Percentiles rank a stretch among this genome's conserved stretches.
phyloP scores from a whole-genome alignment of 441 rosid genomes.

The Corymbia calophylla region DNA sequence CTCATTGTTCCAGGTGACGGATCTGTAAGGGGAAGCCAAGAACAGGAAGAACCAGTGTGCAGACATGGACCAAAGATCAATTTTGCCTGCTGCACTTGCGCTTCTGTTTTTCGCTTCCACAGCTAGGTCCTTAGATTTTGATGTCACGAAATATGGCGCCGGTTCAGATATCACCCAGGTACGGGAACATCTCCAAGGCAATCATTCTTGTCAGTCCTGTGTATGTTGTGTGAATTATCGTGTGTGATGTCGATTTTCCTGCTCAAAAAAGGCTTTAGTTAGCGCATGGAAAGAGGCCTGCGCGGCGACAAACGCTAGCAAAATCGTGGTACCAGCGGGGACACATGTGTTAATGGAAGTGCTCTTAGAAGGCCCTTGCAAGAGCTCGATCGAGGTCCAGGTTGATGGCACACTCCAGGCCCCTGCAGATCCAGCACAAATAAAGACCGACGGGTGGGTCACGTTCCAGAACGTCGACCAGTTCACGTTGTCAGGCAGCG shows the following conservation, averaged over 20 bases:
- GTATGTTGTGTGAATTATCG: not conserved
- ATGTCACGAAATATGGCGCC: not conserved
- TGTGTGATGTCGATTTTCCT: not conserved
- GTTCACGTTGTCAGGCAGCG: not conserved
- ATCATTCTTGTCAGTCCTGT: not conserved
- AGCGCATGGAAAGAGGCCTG: conserved; percentile 6
- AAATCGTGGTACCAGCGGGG: not conserved
- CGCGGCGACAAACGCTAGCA: not conserved
- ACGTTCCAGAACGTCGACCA: not conserved
- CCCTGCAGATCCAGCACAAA: not conserved
- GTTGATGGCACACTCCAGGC: conserved; percentile 1
- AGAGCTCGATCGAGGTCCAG: not conserved
- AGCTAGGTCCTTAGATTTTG: not conserved
- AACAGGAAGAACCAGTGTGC: not conserved
- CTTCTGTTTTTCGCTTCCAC: not conserved
- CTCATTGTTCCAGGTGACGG: not conserved
- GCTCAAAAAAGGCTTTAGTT: not conserved
- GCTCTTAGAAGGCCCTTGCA: conserved; percentile 1
- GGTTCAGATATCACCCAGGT: not conserved
- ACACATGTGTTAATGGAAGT: not conserved
- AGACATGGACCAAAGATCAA: not conserved
- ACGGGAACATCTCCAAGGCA: not conserved
- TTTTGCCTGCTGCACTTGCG: not conserved
- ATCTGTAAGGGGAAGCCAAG: not conserved
- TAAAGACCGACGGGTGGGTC: not conserved